Base-by-base conservation (phyloP, 805 yeast genomes). In the Saccharomyces kudriavzevii region DNA sequence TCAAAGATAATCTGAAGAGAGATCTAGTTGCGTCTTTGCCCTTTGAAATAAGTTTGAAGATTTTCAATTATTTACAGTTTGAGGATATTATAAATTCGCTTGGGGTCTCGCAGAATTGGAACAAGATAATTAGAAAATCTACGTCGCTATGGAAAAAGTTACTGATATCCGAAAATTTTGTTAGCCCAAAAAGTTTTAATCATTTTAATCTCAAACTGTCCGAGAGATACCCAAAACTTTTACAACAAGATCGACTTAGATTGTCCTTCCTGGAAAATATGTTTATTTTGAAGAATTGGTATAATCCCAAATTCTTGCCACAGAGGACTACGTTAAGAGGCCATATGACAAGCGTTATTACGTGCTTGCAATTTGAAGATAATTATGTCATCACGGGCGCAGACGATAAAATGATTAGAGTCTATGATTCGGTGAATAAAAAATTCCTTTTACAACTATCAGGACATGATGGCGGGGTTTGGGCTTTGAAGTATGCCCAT, bases 401-500 rank as follows among this genome's bases (percentile, higher is more conserved):
- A 1, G 97, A 91, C 62, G 96, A 89, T 59, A 81, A 81, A 57
- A 79, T 82, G 66, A 88, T 94, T 56, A 84, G 88, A 58, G 83
- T 94, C 8, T 89, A 88, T 69, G 85, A 85, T 58, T 83, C 97
- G 0, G 73, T 76, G 29, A 81, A 87, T 0, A 97, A 97, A 4
- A 72, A 73, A 45, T 74, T 85, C 50, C 63, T 83, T 8, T 74
- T 78, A 45, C 82, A 83, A 5, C 75, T 94, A 47, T 75, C 77
- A 46, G 97, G 97, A 6, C 99, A 94, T 66, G 96, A 87, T 52
- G 99, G 99, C 47, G 99, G 99, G 43, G 99, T 94, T 4, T 94
- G 99, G 99, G 98, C 99, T 0, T 77, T 94, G 67, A 89, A 92
- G 70, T 91, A 90, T 65, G 90, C 88, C 24, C 82, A 84, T 62